Percentiles rank a stretch among this genome's conserved stretches.
Conservation (phyloP, 75 land plant species). For the Azolla pinnata region DNA sequence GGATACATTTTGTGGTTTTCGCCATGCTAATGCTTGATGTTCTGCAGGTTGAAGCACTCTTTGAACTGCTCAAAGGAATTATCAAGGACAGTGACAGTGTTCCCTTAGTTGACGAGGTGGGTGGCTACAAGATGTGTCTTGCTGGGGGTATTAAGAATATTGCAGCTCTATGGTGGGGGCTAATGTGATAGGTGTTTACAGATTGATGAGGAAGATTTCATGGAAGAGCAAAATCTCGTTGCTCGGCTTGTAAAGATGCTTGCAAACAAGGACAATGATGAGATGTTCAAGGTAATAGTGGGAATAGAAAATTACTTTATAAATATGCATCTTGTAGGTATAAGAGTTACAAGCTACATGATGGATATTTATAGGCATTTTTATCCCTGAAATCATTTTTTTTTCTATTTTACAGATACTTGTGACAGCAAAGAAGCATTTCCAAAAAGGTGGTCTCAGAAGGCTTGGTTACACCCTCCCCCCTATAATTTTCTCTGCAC, state of each 20-base stretch:
- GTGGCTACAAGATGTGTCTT: not conserved
- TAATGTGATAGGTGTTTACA: constrained; percentile 7
- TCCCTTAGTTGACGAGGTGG: constrained; percentile 58
- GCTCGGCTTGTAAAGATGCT: constrained; percentile 93
- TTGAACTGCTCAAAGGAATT: constrained; percentile 82
- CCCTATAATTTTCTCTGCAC: constrained; percentile 73
- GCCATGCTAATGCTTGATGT: not conserved
- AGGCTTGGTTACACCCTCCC: constrained; percentile 85
- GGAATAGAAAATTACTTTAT: no score
- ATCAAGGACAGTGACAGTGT: constrained; percentile 70
- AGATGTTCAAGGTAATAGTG: constrained; percentile 77
- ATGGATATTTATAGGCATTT: no score
- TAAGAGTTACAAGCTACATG: no score
- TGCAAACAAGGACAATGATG: constrained; percentile 62
- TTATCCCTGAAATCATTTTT: constrained; percentile 3
- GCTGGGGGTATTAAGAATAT: not conserved
- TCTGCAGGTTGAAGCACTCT: constrained; percentile 80
- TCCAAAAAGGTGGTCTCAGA: constrained; percentile 75
- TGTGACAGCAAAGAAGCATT: constrained; percentile 63
- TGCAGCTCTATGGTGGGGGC: not conserved
- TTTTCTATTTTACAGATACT: constrained; percentile 54
- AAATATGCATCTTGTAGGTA: no score
- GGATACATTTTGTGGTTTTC: not conserved
- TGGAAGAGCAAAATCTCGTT: constrained; percentile 95
- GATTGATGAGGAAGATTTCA: constrained; percentile 98